These are phyloP conservation scores for Tolypocladium album DNA, from an alignment of 2,329 filamentous ascomycete genomes.

Conservation along the genomic window DNA sequence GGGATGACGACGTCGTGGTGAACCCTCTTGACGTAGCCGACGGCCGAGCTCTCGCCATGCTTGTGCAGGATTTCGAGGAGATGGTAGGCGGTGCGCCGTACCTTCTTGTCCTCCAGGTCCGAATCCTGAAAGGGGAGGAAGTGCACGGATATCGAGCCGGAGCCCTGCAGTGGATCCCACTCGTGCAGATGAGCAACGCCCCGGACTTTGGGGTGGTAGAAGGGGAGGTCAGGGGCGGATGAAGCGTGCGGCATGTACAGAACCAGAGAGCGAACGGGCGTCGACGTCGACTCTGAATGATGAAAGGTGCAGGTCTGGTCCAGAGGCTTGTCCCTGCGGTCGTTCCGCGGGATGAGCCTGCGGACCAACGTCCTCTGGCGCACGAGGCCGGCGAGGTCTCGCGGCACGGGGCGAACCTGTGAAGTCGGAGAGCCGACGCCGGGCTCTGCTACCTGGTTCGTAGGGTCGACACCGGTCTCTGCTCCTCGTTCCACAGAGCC, in stretches of 20 bases:
- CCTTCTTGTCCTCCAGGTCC: conserved; percentile 28
- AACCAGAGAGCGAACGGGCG: conserved; percentile 31
- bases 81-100: conserved; percentile 57
- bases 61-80: conserved; percentile 61
- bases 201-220: conserved; percentile 74
- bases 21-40: conserved; percentile 69
- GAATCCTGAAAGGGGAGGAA: conserved; percentile 39
- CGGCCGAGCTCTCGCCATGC: conserved; percentile 54
- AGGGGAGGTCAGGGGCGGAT: conserved; percentile 56
- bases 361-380: conserved; percentile 59
- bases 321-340: conserved; percentile 60
- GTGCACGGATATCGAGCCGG: conserved; percentile 47
- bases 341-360: conserved; percentile 72
- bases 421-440: not conserved
- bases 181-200: conserved; percentile 68
- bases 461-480: no score
- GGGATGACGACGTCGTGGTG: conserved; percentile 75
- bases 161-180: conserved; percentile 33
- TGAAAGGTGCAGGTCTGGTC: conserved; percentile 79
- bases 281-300: conserved; percentile 13
- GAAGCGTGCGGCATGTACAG: conserved; percentile 68
- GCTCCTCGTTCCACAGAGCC: not conserved
- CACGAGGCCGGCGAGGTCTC: conserved; percentile 13
- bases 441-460: not conserved
- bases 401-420: conserved; percentile 2